phyloP scores from a whole-genome alignment of 305 asterid species.

The Rubia tinctorum region DNA sequence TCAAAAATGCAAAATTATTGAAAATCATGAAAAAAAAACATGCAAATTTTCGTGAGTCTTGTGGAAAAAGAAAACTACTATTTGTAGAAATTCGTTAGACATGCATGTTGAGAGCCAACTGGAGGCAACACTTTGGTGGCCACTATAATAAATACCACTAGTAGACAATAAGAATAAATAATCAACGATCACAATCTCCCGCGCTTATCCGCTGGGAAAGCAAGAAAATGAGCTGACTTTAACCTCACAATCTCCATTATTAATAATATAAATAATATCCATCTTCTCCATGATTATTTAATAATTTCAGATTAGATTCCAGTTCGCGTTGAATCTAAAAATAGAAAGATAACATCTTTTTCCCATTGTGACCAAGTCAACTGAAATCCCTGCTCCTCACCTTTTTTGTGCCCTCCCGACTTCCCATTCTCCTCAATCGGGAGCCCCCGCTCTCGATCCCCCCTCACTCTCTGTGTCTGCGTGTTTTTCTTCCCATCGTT shows the following conservation, averaged over 20 bases:
- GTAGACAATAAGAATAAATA: not conserved
- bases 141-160: not conserved
- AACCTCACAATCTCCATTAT: too few species aligned
- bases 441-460: conserved; percentile 17
- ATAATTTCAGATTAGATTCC: too few species aligned
- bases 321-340: not conserved
- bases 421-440: conserved; percentile 3
- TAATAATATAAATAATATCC: too few species aligned
- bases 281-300: too few species aligned
- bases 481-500: too few species aligned
- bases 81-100: not conserved
- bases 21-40: too few species aligned
- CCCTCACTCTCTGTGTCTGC: not conserved
- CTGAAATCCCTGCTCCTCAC: not conserved
- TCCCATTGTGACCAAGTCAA: not conserved
- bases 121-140: not conserved
- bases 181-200: not conserved
- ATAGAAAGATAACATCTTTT: not conserved
- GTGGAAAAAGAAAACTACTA: not conserved
- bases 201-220: not conserved
- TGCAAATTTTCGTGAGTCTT: too few species aligned
- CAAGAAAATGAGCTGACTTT: not conserved
- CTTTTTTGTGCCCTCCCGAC: not conserved
- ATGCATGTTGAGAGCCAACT: not conserved
- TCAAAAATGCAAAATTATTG: too few species aligned